These are phyloP conservation scores for Rhizophlyctis rosea DNA, from an alignment of 192 early-diverging fungal species.

Conservation along the genomic window DNA sequence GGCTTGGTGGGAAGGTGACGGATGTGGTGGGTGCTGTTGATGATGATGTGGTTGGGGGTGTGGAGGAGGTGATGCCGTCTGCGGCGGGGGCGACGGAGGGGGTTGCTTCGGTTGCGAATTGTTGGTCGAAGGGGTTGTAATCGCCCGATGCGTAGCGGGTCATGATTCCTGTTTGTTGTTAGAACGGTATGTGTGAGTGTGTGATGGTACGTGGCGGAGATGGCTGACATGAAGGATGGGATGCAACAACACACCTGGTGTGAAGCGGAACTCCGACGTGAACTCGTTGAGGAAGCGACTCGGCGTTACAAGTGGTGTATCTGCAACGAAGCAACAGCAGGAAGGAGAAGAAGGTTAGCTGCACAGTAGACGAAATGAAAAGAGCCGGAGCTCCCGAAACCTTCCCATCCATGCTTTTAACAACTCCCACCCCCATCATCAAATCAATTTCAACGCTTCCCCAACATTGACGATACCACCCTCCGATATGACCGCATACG, in stretches of 20 bases:
- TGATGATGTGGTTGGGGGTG: background rate
- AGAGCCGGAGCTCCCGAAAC: no score
- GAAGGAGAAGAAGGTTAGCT: no score
- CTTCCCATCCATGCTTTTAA: no score
- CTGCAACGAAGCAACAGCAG: background rate
- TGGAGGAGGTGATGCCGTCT: background rate
- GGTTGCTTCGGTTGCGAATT: constrained; percentile 16
- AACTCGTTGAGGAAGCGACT: constrained; percentile 25
- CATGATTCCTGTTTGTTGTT: constrained; percentile 5
- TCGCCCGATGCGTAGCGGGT: constrained; percentile 28
- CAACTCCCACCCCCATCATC: no score
- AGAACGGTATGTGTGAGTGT: background rate
- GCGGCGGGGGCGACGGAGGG: background rate
- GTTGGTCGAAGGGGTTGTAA: constrained; percentile 31
- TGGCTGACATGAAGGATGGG: background rate
- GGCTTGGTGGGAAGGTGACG: background rate
- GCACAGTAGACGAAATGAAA: no score
- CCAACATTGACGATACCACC: no score
- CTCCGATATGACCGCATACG: no score
- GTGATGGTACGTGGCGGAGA: background rate
- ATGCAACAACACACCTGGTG: constrained; percentile 14
- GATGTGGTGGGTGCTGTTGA: background rate
- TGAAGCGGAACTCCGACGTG: constrained; percentile 19
- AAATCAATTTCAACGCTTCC: no score
- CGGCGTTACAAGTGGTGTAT: constrained; percentile 11